These are phyloP conservation scores for Infundibulicybe gibba DNA, from an alignment of 768 basidiomycete species.

Conservation along the genomic window DNA sequence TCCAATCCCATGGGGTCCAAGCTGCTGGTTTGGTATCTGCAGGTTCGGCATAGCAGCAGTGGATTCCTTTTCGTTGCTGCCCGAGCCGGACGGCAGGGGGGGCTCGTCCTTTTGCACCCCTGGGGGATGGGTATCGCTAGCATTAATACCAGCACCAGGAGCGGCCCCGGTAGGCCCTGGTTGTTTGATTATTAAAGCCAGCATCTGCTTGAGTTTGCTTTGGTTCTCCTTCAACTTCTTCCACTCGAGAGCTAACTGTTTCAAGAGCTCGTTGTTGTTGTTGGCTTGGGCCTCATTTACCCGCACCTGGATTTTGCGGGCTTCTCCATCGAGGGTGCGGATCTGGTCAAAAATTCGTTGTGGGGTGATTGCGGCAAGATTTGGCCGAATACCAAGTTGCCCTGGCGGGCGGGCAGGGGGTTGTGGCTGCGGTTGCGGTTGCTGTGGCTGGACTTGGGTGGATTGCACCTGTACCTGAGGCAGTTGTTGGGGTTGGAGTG, in stretches of 20 bases:
- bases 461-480: too few relatives aligned
- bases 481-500: too few relatives aligned
- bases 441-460: too few relatives aligned
- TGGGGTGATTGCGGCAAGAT: conserved; percentile 2
- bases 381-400: neutral
- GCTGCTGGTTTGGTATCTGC: too few relatives aligned
- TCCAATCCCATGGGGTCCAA: too few relatives aligned
- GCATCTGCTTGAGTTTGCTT: conserved; percentile 2
- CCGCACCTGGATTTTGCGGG: conserved; percentile 9
- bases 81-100: too few relatives aligned
- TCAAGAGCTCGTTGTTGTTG: conserved; percentile 13
- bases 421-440: conserved; percentile 5
- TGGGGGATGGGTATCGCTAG: neutral
- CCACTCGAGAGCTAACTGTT: conserved; percentile 10
- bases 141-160: neutral
- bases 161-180: too few relatives aligned
- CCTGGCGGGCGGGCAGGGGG: conserved; percentile 7
- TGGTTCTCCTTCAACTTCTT: conserved; percentile 7
- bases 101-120: too few relatives aligned
- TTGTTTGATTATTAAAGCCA: neutral
- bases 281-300: conserved; percentile 10
- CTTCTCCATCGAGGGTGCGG: conserved; percentile 8
- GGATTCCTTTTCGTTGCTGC: too few relatives aligned
- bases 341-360: conserved; percentile 4
- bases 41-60: too few relatives aligned